Percentiles rank a stretch among this genome's conserved stretches.
Conservation (phyloP, 495 filamentous ascomycete genomes). For the Parmelia sp. region DNA sequence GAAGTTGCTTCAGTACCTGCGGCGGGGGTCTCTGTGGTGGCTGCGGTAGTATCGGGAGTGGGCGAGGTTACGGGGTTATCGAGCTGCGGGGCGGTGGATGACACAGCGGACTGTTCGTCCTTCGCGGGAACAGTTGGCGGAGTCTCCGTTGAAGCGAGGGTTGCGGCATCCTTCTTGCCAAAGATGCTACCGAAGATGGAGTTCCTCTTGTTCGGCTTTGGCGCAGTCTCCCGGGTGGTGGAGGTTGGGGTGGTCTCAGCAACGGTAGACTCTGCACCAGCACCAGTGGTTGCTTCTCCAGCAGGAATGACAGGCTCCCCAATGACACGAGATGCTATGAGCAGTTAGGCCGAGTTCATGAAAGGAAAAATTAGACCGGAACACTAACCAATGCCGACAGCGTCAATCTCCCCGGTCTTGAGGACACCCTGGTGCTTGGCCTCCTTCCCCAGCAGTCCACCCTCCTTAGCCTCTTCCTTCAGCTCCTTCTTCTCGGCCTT, state of each 20-base stretch:
- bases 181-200: conserved; percentile 50
- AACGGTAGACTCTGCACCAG: conserved; percentile 17
- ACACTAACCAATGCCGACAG: conserved; percentile 21
- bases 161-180: conserved; percentile 45
- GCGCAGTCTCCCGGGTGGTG: conserved; percentile 21
- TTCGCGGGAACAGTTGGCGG: conserved; percentile 36
- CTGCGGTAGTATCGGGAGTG: conserved; percentile 37
- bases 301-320: conserved; percentile 20
- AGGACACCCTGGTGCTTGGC: conserved; percentile 4
- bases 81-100: conserved; percentile 47
- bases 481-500: conserved; percentile 21
- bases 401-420: conserved; percentile 19
- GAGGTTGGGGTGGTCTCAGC: conserved; percentile 29
- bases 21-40: conserved; percentile 16
- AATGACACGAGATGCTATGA: conserved; percentile 23
- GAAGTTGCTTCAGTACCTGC: conserved; percentile 22
- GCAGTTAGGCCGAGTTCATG: conserved; percentile 7
- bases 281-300: conserved; percentile 13
- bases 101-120: conserved; percentile 39
- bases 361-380: not conserved
- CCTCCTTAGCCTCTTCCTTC: conserved; percentile 37
- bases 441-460: conserved; percentile 34
- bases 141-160: conserved; percentile 48
- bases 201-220: conserved; percentile 41
- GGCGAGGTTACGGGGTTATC: conserved; percentile 46